Base-by-base conservation (phyloP, 2,329 filamentous ascomycete species). In the Scleromitrula shiraiana region DNA sequence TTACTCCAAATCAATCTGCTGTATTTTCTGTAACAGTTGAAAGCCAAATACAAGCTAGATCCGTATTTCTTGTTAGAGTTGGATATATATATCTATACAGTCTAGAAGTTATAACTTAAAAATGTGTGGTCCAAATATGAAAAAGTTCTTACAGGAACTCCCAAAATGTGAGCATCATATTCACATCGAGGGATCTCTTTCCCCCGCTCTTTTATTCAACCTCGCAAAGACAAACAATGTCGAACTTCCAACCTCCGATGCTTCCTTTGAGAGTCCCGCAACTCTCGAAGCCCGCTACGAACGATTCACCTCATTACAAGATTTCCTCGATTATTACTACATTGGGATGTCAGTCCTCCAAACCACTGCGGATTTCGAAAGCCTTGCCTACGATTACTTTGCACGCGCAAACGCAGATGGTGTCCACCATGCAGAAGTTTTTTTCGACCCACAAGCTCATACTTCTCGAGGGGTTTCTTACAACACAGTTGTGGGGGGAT, bases 101-200 rank as follows among this genome's bases (percentile, higher is more conserved):
- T 26, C 15, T 7, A 27, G 17, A 38, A n/a, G 12, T 10, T 5
- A 41, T 15, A 46, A 12, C 32, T 24, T 46, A 46, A 59, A 48
- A 19, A 61, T 61, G 59, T 60, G 58, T 46, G 51, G 54, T 48
- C 47, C 53, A 10, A 46, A 40, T 32, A 48, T 51, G 45, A 57
- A 59, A 66, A 64, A 70, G 35, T 80, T 87, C 62, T 72, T 89
- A 30, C 66, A 69, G 43, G 73, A 74, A 26, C 75, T 90, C 24
- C 85, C 85, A 54, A 90, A 90, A 70, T 86, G 82, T 67, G 86
- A 91, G 64, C 85, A 89, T 62, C 86, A 90, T 67, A 76, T 90
- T 46, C 86, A 91, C 63, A 73, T 91, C 27, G 85, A 90, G 66
- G 86, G 86, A 47, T 82, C 83, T 10, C 73, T 91, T 30, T 80